Conservation (phyloP, 1,284 basidiomycete species). For the Pascua guehoae region DNA sequence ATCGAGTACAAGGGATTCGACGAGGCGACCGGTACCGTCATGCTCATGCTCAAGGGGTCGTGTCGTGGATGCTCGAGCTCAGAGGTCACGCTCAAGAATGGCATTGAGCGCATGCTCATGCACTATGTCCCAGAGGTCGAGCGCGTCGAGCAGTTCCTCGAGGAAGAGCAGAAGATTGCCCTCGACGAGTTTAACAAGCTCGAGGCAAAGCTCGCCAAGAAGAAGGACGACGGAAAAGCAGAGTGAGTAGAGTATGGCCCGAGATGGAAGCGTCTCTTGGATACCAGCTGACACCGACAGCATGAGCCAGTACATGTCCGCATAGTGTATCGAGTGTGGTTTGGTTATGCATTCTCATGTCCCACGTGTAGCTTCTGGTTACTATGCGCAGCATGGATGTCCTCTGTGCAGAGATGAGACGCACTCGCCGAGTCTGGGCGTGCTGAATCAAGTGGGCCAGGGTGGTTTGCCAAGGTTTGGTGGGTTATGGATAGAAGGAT, state of each 20-base stretch:
- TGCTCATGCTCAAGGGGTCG: slow-evolving; percentile 90
- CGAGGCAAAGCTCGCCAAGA: slow-evolving; percentile 66
- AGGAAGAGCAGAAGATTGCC: slow-evolving; percentile 84
- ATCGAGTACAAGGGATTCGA: slow-evolving; percentile 56
- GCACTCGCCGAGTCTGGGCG: no score
- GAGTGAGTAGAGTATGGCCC: slow-evolving; percentile 13
- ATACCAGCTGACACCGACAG: slow-evolving; percentile 10
- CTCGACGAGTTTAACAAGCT: slow-evolving; percentile 88
- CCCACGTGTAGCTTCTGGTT: not conserved
- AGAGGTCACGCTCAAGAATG: slow-evolving; percentile 90
- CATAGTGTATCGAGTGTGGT: not conserved
- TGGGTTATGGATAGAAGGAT: no score
- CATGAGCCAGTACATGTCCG: slow-evolving; percentile 46
- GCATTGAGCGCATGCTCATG: slow-evolving; percentile 98
- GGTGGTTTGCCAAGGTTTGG: no score
- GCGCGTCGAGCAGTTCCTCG: slow-evolving; percentile 90
- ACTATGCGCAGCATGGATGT: no score
- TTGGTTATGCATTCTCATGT: not conserved
- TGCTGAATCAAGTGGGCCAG: no score
- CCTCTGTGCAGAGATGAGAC: no score
- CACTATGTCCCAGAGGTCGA: slow-evolving; percentile 98
- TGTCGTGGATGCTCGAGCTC: slow-evolving; percentile 91
- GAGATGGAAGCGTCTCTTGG: no score
- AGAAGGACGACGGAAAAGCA: slow-evolving; percentile 40
- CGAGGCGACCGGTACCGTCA: slow-evolving; percentile 56